A percentile compares a stretch with the other conserved stretches of the same genome.
These are phyloP conservation scores for Rosellinia necatrix DNA, from an alignment of 2,329 filamentous ascomycete genomes.

Conservation along the genomic window DNA sequence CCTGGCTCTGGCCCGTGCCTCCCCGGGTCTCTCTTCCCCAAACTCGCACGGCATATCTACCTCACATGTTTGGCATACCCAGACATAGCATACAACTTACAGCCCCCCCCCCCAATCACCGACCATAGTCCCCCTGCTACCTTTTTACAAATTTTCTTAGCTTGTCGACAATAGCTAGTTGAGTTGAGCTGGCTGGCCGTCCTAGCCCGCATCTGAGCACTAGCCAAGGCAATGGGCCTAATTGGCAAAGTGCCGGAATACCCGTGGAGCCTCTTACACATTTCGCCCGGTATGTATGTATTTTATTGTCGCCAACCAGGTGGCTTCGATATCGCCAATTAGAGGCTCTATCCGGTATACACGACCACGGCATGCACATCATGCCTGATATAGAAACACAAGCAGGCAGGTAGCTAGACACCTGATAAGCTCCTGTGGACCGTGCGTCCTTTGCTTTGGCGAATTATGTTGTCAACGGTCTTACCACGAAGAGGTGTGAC, in stretches of 20 bases:
- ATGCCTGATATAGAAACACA: slow-evolving; percentile 2
- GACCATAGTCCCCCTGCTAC: neutral
- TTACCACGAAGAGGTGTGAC: slow-evolving; percentile 9
- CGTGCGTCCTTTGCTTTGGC: slow-evolving; percentile 6
- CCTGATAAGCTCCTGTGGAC: slow-evolving; percentile 1
- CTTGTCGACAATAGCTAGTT: neutral
- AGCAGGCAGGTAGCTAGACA: too few species aligned
- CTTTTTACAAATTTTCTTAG: slow-evolving; percentile 19
- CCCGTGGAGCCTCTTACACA: too few species aligned
- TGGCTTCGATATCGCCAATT: too few species aligned
- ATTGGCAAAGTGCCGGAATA: slow-evolving; percentile 8
- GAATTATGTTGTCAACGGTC: slow-evolving; percentile 12
- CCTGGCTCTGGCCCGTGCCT: too few species aligned
- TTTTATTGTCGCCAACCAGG: neutral
- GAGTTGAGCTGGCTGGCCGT: too few species aligned
- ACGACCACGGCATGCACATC: neutral
- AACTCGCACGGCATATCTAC: too few species aligned
- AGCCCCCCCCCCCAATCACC: too few species aligned
- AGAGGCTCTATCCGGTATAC: neutral
- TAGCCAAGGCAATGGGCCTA: neutral
- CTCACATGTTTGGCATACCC: too few species aligned
- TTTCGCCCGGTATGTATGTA: neutral
- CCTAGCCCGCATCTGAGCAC: neutral
- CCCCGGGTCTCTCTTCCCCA: too few species aligned
- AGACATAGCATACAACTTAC: neutral